Base-by-base conservation (phyloP, 179 eudicot genomes). In the Corrigiola litoralis region DNA sequence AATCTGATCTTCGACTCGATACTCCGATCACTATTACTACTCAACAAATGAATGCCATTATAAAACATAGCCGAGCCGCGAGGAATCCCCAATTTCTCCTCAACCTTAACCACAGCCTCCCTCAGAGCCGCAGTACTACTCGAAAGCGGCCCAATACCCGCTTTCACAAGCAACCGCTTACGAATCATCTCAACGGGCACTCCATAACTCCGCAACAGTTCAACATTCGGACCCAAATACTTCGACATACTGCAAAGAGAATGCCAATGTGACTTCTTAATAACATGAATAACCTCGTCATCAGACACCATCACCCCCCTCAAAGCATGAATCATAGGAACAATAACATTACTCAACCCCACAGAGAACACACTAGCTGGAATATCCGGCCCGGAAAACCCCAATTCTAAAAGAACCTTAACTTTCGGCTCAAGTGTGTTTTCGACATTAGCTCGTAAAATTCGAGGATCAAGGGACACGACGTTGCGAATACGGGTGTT, bases 401-500 rank as follows among this genome's bases (percentile, higher is more conserved):
- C 75, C 47, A 58, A 9, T n/a, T 70, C 46, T 14, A 16, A 42
- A 6, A 76, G 29, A 61, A 40, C 17, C 54, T 58, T 42, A 18
- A 67, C 18, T 46, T 76, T 76, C 27, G 76, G 80, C 25, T 33
- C 63, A 37, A 76, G 72, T 72, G 73, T 76, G 67, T 76, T 11
- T 9, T 67, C 60, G 40, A 66, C 59, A 6, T 55, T 42, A 20
- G 55, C 5, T 0, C 33, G 8, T 21, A 76, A 65, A 54, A 71
- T 18, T 32, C n/a, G 11, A 12, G 76, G 72, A 17, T 38, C 10
- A 5, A 1, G 7, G 36, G 29, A 20, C 13, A 67, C 48, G 14
- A 51, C 14, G 3, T 18, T 23, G 16, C 70, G 21, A 55, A 76
- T 62, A 7, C 71, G 80, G 48, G 76, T 28, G 44, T 66, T 46